Evolutionary conservation across 2,329 filamentous ascomycete genomes (phyloP), one percentile per base, ranked within the genome.

Genomic region (Alternaria infectoria): DNA sequence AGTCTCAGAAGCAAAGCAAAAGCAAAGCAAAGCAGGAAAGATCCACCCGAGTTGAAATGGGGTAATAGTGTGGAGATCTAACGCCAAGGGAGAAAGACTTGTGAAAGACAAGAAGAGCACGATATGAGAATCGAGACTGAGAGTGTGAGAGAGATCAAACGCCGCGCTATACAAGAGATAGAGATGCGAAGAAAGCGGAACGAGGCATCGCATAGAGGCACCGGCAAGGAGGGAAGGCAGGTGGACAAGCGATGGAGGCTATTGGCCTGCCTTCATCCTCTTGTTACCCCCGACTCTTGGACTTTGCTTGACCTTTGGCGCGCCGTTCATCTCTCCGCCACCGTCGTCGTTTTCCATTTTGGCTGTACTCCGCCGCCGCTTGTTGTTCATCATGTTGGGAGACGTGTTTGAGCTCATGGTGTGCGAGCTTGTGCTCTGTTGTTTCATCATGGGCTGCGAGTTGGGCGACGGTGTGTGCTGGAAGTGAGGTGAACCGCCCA

Each of bases 321-420:
- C 75, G n/a, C 76, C 79, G 57, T 79, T 79, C 46, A 76, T 74
- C 15, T 78, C 78, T 25, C 72, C 73, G 21, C 76, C 79, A 9
- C 77, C 81, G 47, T 87, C 87, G 50, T 89, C 87, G 43, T 79
- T 82, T 69, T 89, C 87, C 57, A 85, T 79, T 75, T 90, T 90
- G 60, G 88, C 86, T 13, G 85, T 85, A 76, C 88, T 89, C 63
- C 88, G 82, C 63, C 88, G 84, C 62, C 86, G 81, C 77, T 90
- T 90, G 71, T 84, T 84, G 69, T 81, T 85, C 46, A 88, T 85
- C 46, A 88, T 84, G 69, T 87, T 89, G 3, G 88, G 88, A 68
- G 88, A 90, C 6, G 88, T 89, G 68, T 87, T 89, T 30, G 87
- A 86, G 70, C 86, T 89, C 9, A 85, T 82, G 4, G 82, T 84